Evolutionary conservation across 2,329 filamentous ascomycete genomes (phyloP), one percentile per base, ranked within the genome.

Genomic region (Botrytis deweyae): DNA sequence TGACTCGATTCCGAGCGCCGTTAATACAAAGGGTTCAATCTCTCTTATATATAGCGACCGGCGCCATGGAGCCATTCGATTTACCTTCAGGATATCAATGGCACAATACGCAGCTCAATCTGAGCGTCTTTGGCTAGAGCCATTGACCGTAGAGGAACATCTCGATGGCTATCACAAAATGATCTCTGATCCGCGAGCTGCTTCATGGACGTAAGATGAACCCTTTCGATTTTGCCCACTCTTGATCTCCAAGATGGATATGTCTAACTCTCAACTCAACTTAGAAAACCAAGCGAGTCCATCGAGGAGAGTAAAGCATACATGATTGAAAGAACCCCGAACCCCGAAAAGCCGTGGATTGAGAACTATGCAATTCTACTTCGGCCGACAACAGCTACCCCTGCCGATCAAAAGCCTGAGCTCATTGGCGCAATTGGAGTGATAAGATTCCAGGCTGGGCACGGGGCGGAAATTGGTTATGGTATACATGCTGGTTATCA

Each of bases 331-430:
- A 58, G 72, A 25, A 63, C 72, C 1, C 70, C 72, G 10, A 75
- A 58, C 20, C 55, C 62, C 4, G 64, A 77, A 38, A 72, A 76
- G 5, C 75, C 77, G 18, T 75, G 74, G 70, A 75, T 74, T n/a
- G 75, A 76, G 36, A 74, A 74, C 10, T 79, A 75, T 46, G 78
- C 77, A n/a, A 77, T 79, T 55, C 25, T 78, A 12, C 70, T 78
- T 22, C 75, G 72, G 8, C 63, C 70, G 10, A 62, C 29, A 38
- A n/a, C 9, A 29, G 42, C 69, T 25, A 25, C 69, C 16, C 49
- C 70, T 2, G 29, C 33, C 18, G n/a, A 52, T 7, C 18, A 70
- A 33, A 62, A 72, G 38, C 61, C 73, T 25, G 75, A 61, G 58
- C 73, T 77, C 68, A 76, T 77, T n/a, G 76, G 76, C 2, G 36